Conservation (phyloP, 768 basidiomycete genomes). For the Hydnomerulius pinastri region DNA sequence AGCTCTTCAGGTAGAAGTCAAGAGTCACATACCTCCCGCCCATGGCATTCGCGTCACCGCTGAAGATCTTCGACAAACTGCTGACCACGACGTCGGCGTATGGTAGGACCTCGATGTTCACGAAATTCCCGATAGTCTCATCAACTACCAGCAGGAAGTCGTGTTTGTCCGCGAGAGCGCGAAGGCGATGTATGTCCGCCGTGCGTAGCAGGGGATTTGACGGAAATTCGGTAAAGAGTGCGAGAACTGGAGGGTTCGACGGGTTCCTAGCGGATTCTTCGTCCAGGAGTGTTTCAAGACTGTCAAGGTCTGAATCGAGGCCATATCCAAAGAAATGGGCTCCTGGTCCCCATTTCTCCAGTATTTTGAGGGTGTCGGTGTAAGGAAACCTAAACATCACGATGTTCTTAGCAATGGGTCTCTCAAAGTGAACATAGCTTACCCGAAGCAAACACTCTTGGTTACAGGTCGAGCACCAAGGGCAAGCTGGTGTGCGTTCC, state of each 20-base stretch:
- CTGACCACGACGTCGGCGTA: conserved; percentile 90
- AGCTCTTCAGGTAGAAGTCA: not conserved
- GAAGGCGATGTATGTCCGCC: conserved; percentile 71
- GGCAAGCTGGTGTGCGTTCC: conserved; percentile 81
- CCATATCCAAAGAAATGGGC: conserved; percentile 88
- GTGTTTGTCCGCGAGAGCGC: conserved; percentile 82
- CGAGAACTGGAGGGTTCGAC: conserved; percentile 61
- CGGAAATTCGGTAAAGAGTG: conserved; percentile 92
- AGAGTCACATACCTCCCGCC: conserved; percentile 77
- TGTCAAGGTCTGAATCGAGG: conserved; percentile 70
- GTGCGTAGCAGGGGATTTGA: conserved; percentile 93
- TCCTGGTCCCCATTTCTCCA: conserved; percentile 96
- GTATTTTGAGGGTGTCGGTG: conserved; percentile 89
- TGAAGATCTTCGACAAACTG: conserved; percentile 93
- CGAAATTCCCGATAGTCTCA: conserved; percentile 93
- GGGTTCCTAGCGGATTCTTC: conserved; percentile 39
- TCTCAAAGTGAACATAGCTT: conserved; percentile 24
- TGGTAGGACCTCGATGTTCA: conserved; percentile 87
- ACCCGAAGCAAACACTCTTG: conserved; percentile 97
- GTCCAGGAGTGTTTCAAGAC: conserved; percentile 64
- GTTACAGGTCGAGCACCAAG: conserved; percentile 50
- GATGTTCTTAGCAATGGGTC: not conserved
- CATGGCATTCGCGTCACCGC: conserved; percentile 95
- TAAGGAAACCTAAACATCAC: conserved; percentile 76
- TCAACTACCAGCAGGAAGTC: conserved; percentile 89